phyloP scores from a whole-genome alignment of 208 protist genomes.

The Leishmania guyanensis region DNA sequence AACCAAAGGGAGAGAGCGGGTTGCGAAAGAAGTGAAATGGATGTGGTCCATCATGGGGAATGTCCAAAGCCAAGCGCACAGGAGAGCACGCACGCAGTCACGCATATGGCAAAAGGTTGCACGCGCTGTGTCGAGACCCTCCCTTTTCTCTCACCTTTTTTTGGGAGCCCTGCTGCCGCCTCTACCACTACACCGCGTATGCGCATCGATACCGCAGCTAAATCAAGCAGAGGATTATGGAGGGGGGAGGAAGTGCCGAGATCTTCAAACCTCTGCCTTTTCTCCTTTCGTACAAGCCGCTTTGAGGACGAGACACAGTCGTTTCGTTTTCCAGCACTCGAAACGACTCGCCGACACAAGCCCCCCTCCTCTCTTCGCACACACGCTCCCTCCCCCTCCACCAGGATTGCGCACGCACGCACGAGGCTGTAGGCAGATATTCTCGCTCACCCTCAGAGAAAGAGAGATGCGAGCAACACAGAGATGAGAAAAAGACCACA shows the following conservation, averaged over 20 bases:
- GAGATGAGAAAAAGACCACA: too few species aligned
- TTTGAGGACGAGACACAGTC: background rate
- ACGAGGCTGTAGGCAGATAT: background rate
- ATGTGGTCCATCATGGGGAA: background rate
- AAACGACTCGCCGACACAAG: background rate
- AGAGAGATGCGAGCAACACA: background rate
- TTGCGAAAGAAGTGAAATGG: background rate
- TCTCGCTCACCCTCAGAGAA: background rate
- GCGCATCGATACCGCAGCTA: background rate
- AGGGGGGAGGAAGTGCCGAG: background rate
- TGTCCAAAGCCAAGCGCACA: too few species aligned
- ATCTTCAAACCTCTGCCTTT: background rate
- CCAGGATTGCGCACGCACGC: background rate
- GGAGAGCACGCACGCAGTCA: background rate
- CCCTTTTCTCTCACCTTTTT: background rate
- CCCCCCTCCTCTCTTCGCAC: background rate
- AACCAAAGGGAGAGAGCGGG: background rate
- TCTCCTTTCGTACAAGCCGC: background rate
- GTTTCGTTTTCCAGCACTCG: background rate
- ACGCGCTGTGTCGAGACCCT: background rate
- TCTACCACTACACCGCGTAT: background rate
- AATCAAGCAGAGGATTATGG: background rate
- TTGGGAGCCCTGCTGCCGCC: background rate
- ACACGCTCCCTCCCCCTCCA: background rate
- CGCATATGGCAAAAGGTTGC: background rate